phyloP scores from a whole-genome alignment of 139 green algal species.

The Pycnococcus provasolii region DNA sequence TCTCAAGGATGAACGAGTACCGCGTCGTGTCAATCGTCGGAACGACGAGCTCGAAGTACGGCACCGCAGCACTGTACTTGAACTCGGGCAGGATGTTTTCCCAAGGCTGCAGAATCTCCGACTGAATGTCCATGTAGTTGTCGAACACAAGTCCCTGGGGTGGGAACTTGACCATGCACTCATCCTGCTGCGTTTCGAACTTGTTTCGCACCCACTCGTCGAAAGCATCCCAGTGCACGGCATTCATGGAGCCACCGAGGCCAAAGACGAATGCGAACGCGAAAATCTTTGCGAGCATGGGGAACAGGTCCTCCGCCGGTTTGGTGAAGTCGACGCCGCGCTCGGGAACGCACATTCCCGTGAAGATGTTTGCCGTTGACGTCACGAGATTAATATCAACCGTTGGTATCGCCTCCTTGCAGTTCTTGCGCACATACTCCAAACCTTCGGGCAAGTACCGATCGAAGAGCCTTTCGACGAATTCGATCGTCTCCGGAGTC shows the following conservation, averaged over 20 bases:
- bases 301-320: not conserved
- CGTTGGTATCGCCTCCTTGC: constrained; percentile 50
- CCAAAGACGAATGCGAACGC: constrained; percentile 57
- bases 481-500: constrained; percentile 27
- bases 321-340: constrained; percentile 15
- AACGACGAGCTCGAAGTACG: constrained; percentile 69
- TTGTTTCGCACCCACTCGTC: constrained; percentile 42
- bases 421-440: constrained; percentile 41
- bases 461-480: constrained; percentile 49
- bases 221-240: constrained; percentile 41
- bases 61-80: constrained; percentile 51
- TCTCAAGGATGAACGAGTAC: constrained; percentile 50
- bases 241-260: constrained; percentile 51
- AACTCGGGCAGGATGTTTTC: constrained; percentile 51
- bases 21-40: constrained; percentile 65
- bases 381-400: constrained; percentile 67
- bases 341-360: constrained; percentile 20
- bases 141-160: constrained; percentile 53
- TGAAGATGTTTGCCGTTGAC: constrained; percentile 34
- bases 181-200: constrained; percentile 9
- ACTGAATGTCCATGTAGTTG: constrained; percentile 45
- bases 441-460: constrained; percentile 47
- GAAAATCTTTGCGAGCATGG: constrained; percentile 45
- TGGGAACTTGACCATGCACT: not conserved
- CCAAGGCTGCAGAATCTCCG: constrained; percentile 49